Evolutionary conservation across 164 flowering plant genomes (phyloP), one percentile per base, ranked within the genome.

Genomic region (Liquidambar formosana): DNA sequence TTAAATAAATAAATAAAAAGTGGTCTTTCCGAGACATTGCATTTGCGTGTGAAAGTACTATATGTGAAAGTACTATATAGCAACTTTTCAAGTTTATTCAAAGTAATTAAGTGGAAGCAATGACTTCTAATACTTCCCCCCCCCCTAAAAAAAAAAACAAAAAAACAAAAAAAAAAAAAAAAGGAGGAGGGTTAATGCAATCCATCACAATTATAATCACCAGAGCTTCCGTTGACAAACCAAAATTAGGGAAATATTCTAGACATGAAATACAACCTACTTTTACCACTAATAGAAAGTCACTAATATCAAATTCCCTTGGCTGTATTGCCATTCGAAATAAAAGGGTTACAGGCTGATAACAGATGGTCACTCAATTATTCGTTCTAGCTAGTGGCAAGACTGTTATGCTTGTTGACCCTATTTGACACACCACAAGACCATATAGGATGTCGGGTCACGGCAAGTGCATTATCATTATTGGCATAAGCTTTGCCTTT

Each of bases 361-460:
- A 41, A 8, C 33, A 46, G 15, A 19, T 61, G 25, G 25, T 14
- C 64, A 5, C 57, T 45, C 63, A 56, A 47, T 26, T 28, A 43
- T 10, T 57, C 49, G 15, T 16, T 15, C 14, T 15, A 18, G 13
- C 16, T 48, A 65, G 78, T 67, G 74, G 74, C 25, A 44, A 49
- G 22, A 62, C 74, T 71, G 51, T 75, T 52, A 33, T 15, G 53
- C 38, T 46, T 63, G 74, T 78, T 68, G 80, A 78, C 75, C 66
- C 74, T 61, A 58, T 59, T 71, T 65, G 65, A 22, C 64, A 44
- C 56, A 38, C 68, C 61, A 57, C 48, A 44, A 66, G 47, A 43
- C 68, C 16, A 38, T 22, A 22, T 2, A 44, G 21, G 23, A 16
- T 14, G 56, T 22, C 54, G 61, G 67, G 76, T n/a, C 71, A 52